Conservation (phyloP, 805 yeast genomes). For the Danielozyma ontarioensis region DNA sequence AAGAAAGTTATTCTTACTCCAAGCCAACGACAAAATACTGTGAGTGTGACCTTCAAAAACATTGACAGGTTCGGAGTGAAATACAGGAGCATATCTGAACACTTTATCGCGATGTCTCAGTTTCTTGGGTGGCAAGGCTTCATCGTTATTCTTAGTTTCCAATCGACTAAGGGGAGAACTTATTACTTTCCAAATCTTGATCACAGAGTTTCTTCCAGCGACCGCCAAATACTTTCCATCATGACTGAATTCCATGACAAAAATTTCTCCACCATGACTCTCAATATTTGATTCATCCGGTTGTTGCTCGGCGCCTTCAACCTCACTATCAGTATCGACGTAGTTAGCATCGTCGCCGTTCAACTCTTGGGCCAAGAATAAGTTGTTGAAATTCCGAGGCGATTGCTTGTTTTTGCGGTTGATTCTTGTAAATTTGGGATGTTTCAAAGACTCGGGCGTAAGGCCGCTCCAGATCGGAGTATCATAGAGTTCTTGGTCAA, state of each 20-base stretch:
- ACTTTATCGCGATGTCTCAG: slow-evolving; percentile 4
- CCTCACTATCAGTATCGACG: slow-evolving; percentile 6
- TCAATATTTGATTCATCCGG: slow-evolving; percentile 2
- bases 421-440: slow-evolving; percentile 54
- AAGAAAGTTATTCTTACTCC: slow-evolving; percentile 85
- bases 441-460: slow-evolving; percentile 36
- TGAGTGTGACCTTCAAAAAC: slow-evolving; percentile 62
- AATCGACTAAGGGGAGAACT: slow-evolving; percentile 65
- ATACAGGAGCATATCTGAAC: slow-evolving; percentile 65
- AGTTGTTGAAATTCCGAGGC: slow-evolving; percentile 42
- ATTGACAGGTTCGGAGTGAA: slow-evolving; percentile 59
- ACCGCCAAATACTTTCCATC: slow-evolving; percentile 84
- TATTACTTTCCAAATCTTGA: slow-evolving; percentile 77
- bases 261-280: slow-evolving; percentile 47
- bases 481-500: background rate
- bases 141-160: slow-evolving; percentile 26
- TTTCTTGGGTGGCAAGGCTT: background rate
- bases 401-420: slow-evolving; percentile 43
- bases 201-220: slow-evolving; percentile 70
- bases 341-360: slow-evolving; percentile 10
- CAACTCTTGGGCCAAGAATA: slow-evolving; percentile 66
- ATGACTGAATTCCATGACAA: slow-evolving; percentile 64
- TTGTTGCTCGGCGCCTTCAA: slow-evolving; percentile 2
- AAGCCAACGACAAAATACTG: slow-evolving; percentile 70
- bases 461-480: slow-evolving; percentile 4